Base-by-base conservation (phyloP, 202 grass and related monocot genomes). In the Carex sylvatica region DNA sequence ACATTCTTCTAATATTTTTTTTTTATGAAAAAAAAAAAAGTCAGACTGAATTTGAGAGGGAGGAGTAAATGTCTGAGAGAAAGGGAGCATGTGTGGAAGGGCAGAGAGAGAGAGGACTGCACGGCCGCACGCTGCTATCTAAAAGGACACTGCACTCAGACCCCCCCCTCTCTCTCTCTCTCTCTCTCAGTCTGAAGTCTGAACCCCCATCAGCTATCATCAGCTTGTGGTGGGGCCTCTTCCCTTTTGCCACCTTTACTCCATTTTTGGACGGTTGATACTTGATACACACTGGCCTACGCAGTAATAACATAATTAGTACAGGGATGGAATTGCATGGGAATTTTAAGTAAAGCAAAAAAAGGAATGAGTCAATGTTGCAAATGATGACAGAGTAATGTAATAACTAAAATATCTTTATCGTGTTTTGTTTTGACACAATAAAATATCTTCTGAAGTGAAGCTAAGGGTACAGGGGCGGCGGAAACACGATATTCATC, bases 101-200 rank as follows among this genome's bases (percentile, higher is more conserved):
- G 72, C 72, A 76, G 72, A 76, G 15, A 76, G 72, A 76, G 72
- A 74, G 70, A 53, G 46, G 20, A 76, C 72, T 76, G 72, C 72
- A 76, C 72, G 72, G 51, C 72, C 72, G 72, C 72, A 76, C 26
- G 72, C 72, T 76, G 72, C 72, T 76, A 51, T 56, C 51, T 26
- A 56, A 76, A 76, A 56, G 72, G 72, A 76, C 72, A 76, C 51
- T 55, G 72, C 3, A 75, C 49, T 75, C 49, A 30, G 72, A 30
- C 36, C 36, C 66, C 66, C 15, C 18, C 9, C 15, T n/a, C n/a
- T n/a, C n/a, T n/a, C 19, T 6, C 30, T 11, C 10, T 2, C 33
- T 5, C 36, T 1, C 28, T 18, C 64, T 67, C 6, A 70, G 74
- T 38, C 74, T 78, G 53, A 74, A 51, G 47, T 72, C 69, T 72